Conservation (phyloP, 2,329 filamentous ascomycete genomes). For the Tolypocladium ophioglossoides region DNA sequence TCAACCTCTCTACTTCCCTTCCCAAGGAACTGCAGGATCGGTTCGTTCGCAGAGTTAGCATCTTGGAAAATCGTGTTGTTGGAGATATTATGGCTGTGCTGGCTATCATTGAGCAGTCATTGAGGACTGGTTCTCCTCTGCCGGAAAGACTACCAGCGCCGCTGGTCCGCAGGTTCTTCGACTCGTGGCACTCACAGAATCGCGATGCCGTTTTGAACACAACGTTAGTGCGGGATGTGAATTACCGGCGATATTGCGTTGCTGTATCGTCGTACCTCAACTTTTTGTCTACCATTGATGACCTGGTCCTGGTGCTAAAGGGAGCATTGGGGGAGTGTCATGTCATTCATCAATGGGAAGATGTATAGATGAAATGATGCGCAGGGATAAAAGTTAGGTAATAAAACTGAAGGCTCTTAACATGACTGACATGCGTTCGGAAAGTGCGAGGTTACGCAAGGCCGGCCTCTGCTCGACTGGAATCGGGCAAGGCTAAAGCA, state of each 20-base stretch:
- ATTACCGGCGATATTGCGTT: constrained; percentile 35
- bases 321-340: constrained; percentile 29
- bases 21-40: constrained; percentile 28
- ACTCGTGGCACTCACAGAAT: constrained; percentile 11
- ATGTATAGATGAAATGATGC: not conserved
- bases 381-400: not conserved
- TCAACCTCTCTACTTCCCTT: constrained; percentile 22
- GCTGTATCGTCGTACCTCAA: constrained; percentile 32
- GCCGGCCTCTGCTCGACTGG: too few relatives aligned
- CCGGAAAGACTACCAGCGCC: constrained; percentile 37
- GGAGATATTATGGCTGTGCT: constrained; percentile 41
- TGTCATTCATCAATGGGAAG: constrained; percentile 15
- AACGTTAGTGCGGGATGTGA: constrained; percentile 25
- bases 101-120: constrained; percentile 31
- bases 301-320: constrained; percentile 33
- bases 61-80: constrained; percentile 31
- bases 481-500: too few relatives aligned
- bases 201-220: constrained; percentile 17
- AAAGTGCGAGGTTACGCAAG: too few relatives aligned
- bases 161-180: constrained; percentile 24
- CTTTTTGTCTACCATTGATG: constrained; percentile 31
- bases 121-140: constrained; percentile 35
- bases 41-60: constrained; percentile 24
- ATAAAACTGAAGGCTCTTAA: too few relatives aligned
- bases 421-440: too few relatives aligned